Percentiles rank a stretch among this genome's conserved stretches.
Conservation (phyloP, 2,329 filamentous ascomycete genomes). For the Gliomastix tumulicola region DNA sequence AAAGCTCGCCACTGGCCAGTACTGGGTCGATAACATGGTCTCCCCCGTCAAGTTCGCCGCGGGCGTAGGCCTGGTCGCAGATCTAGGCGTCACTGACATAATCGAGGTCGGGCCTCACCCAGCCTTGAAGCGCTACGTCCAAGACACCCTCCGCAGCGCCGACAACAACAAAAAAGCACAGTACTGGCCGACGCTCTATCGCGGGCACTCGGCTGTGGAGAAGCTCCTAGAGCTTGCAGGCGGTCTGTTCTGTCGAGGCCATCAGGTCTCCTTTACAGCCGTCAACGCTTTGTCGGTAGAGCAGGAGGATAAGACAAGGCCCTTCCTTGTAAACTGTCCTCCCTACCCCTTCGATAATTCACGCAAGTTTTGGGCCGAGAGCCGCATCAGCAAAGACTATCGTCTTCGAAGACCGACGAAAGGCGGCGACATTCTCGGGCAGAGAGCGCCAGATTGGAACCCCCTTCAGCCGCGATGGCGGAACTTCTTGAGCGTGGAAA, state of each 20-base stretch:
- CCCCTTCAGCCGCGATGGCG: conserved; percentile 20
- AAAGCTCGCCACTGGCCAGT: conserved; percentile 8
- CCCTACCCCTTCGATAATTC: conserved; percentile 14
- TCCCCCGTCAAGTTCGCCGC: conserved; percentile 21
- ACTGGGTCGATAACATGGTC: conserved; percentile 27
- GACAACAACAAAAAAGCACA: background rate
- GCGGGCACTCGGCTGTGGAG: background rate
- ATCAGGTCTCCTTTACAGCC: background rate
- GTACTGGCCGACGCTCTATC: background rate
- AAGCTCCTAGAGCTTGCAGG: background rate
- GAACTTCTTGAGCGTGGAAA: conserved; percentile 16
- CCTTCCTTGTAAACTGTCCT: conserved; percentile 7
- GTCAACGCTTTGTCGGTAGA: background rate
- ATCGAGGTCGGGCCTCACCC: conserved; percentile 1
- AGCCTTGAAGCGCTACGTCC: background rate
- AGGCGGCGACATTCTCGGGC: conserved; percentile 18
- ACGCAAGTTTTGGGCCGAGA: conserved; percentile 11
- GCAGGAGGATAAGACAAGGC: no score
- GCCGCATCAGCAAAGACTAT: conserved; percentile 14
- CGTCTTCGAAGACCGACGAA: conserved; percentile 8
- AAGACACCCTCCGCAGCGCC: background rate
- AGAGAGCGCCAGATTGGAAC: conserved; percentile 8
- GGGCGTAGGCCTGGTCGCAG: background rate
- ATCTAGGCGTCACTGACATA: background rate
- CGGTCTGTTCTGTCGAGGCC: background rate